Conservation (phyloP, 2,329 filamentous ascomycete genomes). For the Fusarium sp. region DNA sequence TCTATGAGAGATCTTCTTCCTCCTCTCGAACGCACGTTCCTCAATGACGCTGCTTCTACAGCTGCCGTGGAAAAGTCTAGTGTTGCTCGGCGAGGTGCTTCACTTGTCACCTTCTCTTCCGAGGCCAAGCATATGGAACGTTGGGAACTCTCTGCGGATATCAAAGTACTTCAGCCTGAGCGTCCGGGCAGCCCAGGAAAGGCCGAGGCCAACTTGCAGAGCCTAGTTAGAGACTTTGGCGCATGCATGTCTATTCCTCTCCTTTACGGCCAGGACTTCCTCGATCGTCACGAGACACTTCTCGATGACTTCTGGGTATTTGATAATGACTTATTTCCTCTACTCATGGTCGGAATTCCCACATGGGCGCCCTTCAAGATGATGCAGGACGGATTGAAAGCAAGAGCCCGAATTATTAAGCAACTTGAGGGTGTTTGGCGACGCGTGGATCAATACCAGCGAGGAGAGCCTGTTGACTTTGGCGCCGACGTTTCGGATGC, state of each 20-base stretch:
- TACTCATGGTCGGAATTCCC: constrained; percentile 42
- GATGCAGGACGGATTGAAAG: constrained; percentile 37
- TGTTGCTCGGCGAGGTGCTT: constrained; percentile 27
- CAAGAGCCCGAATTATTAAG: constrained; percentile 29
- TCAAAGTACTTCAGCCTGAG: constrained; percentile 4
- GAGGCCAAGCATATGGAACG: constrained; percentile 19
- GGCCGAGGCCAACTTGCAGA: constrained; percentile 31
- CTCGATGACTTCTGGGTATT: constrained; percentile 45
- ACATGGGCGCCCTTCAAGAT: constrained; percentile 37
- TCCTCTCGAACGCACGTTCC: constrained; percentile 37
- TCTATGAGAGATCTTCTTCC: constrained; percentile 25
- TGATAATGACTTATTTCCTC: constrained; percentile 41
- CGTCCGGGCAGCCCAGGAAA: neutral
- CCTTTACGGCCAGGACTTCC: constrained; percentile 42
- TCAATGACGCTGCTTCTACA: constrained; percentile 41
- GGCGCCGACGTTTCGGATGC: constrained; percentile 36
- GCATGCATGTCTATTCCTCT: constrained; percentile 43
- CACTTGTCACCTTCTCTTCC: constrained; percentile 35
- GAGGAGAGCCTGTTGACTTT: constrained; percentile 30
- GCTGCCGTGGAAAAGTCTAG: constrained; percentile 33
- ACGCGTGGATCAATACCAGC: constrained; percentile 21
- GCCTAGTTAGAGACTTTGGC: constrained; percentile 40
- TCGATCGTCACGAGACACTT: constrained; percentile 23
- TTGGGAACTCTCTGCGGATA: constrained; percentile 40
- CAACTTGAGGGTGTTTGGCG: constrained; percentile 18